Conservation (phyloP, 352 stramenopile genomes). For the Globisporangium parvum region DNA sequence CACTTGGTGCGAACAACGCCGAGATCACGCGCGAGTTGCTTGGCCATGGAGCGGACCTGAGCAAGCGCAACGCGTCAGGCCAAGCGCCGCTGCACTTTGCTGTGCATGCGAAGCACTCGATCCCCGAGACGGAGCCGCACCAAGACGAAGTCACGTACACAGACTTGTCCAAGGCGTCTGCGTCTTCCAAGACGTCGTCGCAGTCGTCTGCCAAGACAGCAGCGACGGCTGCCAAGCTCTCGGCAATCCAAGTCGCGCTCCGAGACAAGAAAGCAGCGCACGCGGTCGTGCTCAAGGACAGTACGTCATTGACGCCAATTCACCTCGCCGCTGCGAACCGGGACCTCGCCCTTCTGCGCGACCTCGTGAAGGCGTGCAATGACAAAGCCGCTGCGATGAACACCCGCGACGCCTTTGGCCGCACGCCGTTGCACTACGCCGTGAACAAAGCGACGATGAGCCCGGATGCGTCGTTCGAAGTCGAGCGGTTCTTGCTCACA, state of each 20-base stretch:
- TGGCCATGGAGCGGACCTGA: constrained; percentile 39
- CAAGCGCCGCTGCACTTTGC: constrained; percentile 45
- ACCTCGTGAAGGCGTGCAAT: constrained; percentile 28
- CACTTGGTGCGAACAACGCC: constrained; percentile 33
- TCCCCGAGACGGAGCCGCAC: constrained; percentile 41
- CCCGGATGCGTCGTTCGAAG: constrained; percentile 69
- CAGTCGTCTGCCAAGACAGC: neutral
- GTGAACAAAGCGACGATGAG: constrained; percentile 64
- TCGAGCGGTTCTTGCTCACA: constrained; percentile 64
- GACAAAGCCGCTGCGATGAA: constrained; percentile 43
- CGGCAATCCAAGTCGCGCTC: constrained; percentile 50
- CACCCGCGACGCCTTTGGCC: constrained; percentile 33
- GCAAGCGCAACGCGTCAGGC: constrained; percentile 29
- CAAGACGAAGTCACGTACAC: constrained; percentile 57
- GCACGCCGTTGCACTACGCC: constrained; percentile 67
- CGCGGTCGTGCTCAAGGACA: constrained; percentile 39
- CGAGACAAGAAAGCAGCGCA: constrained; percentile 33
- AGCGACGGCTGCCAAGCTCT: constrained; percentile 13
- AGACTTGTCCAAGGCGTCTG: neutral
- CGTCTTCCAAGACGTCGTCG: neutral
- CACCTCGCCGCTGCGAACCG: constrained; percentile 57
- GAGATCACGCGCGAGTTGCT: constrained; percentile 38
- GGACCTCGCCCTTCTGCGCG: constrained; percentile 52
- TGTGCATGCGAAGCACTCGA: constrained; percentile 33
- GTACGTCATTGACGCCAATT: constrained; percentile 41